Evolutionary conservation across 148 eudicot species (phyloP).

Genomic region (Polygonum maritimum): DNA sequence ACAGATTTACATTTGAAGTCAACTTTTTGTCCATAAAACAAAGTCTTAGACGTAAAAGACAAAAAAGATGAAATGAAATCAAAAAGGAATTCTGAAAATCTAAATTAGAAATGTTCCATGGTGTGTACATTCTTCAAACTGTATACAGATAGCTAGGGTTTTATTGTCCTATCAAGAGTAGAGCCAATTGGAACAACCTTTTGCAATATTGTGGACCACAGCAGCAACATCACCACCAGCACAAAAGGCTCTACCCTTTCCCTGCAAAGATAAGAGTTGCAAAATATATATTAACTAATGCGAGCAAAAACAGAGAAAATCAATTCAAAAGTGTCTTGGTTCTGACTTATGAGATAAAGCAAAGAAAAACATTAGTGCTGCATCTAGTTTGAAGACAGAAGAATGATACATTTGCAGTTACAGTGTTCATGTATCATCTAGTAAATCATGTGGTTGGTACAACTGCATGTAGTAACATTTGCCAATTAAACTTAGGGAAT

Average conservation of each 20-base stretch:
- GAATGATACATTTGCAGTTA: not conserved
- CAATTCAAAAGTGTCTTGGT: not conserved
- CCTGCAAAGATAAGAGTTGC: slow-evolving; percentile 30
- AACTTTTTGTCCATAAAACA: not conserved
- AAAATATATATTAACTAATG: not conserved
- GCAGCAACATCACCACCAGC: slow-evolving; percentile 90
- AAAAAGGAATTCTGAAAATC: not conserved
- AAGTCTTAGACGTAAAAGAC: not conserved
- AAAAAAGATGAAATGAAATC: not conserved
- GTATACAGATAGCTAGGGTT: not conserved
- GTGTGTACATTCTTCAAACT: not conserved
- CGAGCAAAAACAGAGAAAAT: not conserved
- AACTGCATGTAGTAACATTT: not conserved
- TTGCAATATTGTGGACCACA: slow-evolving; percentile 46
- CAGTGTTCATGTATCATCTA: not conserved
- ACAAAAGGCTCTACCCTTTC: slow-evolving; percentile 87
- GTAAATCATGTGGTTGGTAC: not conserved
- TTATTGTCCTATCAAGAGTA: not conserved
- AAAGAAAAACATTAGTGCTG: not conserved
- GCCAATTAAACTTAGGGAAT: not conserved
- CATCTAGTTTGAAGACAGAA: not conserved
- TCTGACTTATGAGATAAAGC: not conserved
- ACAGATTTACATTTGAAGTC: not conserved
- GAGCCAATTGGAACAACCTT: slow-evolving; percentile 26
- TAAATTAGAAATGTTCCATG: not conserved